Evolutionary conservation across 306 rosid species (phyloP).

Genomic region (Cucurbita pepo): DNA sequence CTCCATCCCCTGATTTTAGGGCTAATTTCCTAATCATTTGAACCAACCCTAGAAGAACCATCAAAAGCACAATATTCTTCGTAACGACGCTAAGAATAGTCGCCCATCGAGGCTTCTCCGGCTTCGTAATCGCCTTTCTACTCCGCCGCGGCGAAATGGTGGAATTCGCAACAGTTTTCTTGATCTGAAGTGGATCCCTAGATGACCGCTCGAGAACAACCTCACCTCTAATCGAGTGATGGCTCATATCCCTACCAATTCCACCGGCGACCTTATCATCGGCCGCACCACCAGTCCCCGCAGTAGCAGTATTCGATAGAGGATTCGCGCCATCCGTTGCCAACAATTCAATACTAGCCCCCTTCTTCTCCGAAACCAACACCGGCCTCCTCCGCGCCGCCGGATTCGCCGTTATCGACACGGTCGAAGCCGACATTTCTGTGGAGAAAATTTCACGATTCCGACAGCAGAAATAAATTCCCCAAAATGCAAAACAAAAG

Average conservation of each 20-base stretch:
- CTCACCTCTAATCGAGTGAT: constrained; percentile 62
- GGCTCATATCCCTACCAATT: constrained; percentile 53
- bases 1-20: constrained; percentile 21
- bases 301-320: constrained; percentile 11
- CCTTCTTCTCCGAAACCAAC: constrained; percentile 32
- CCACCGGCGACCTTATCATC: constrained; percentile 9
- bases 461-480: background rate
- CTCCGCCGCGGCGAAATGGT: constrained; percentile 21
- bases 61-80: constrained; percentile 38
- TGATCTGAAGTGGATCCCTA: constrained; percentile 24
- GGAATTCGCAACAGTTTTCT: constrained; percentile 28
- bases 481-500: background rate
- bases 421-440: constrained; percentile 88
- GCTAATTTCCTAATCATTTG: constrained; percentile 40
- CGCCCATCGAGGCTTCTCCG: constrained; percentile 57
- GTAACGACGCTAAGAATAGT: constrained; percentile 34
- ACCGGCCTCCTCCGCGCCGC: constrained; percentile 69
- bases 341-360: constrained; percentile 42
- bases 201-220: constrained; percentile 32
- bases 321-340: constrained; percentile 30
- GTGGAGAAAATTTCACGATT: background rate
- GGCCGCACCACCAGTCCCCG: constrained; percentile 12
- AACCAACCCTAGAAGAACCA: constrained; percentile 35
- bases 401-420: constrained; percentile 78
- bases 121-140: constrained; percentile 17